phyloP scores from a whole-genome alignment of 805 yeast genomes.

The Clavispora carvajalis region DNA sequence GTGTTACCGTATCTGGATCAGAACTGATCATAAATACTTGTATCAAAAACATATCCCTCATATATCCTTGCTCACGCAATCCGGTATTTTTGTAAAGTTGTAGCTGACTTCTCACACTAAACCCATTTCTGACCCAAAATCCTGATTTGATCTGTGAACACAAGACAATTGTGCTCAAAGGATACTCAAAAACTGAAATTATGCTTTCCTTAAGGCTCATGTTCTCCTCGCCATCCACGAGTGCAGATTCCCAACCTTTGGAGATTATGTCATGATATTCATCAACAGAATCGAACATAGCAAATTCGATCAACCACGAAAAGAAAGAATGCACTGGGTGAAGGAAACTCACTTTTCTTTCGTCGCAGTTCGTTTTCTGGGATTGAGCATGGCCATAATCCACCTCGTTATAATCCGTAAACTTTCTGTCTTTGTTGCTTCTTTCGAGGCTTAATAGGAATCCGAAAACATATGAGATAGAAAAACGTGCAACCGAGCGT shows the following conservation, averaged over 20 bases:
- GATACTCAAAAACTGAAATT: constrained; percentile 55
- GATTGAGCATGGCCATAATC: constrained; percentile 7
- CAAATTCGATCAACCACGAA: constrained; percentile 63
- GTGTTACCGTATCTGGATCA: constrained; percentile 51
- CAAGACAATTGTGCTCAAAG: constrained; percentile 70
- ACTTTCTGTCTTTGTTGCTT: not conserved
- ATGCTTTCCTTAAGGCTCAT: constrained; percentile 2
- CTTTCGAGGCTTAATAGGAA: constrained; percentile 27
- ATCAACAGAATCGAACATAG: constrained; percentile 21
- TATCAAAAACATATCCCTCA: constrained; percentile 68
- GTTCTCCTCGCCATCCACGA: constrained; percentile 1
- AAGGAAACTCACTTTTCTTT: constrained; percentile 57
- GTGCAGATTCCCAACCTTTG: not conserved
- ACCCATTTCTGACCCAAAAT: constrained; percentile 92
- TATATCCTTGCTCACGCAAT: constrained; percentile 75
- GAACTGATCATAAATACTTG: constrained; percentile 55
- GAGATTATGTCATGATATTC: constrained; percentile 18
- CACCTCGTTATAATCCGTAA: constrained; percentile 6
- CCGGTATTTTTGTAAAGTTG: constrained; percentile 74
- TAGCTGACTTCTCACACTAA: constrained; percentile 70
- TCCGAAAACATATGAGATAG: constrained; percentile 26
- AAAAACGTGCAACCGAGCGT: constrained; percentile 17
- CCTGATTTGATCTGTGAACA: constrained; percentile 84
- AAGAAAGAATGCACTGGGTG: constrained; percentile 77
- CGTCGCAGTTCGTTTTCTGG: constrained; percentile 9